phyloP scores from a whole-genome alignment of 1,284 basidiomycete species.

The Trametes polyzona region DNA sequence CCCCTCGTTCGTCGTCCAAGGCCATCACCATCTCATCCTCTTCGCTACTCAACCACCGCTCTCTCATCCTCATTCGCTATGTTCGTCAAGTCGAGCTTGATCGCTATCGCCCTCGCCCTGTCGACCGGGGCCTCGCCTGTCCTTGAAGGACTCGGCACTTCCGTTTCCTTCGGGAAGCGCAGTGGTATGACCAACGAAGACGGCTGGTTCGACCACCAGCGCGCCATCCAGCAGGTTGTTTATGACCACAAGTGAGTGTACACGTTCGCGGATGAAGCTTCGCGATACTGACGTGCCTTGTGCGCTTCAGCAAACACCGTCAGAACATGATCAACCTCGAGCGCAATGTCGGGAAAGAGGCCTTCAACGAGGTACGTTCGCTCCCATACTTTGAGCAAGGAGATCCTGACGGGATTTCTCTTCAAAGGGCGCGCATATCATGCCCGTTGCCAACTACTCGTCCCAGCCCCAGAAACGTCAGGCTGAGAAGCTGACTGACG shows the following conservation, averaged over 20 bases:
- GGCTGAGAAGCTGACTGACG: conserved; percentile 32
- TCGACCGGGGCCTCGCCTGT: conserved; percentile 32
- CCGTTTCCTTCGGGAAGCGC: conserved; percentile 30
- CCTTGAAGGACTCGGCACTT: conserved; percentile 23
- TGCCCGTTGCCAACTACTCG: background rate
- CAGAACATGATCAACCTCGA: conserved; percentile 28
- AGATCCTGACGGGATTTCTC: background rate
- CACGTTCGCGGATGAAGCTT: background rate
- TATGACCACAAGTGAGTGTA: conserved; percentile 31
- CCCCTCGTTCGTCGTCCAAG: too few species aligned
- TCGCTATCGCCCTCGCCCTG: conserved; percentile 32
- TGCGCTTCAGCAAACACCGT: conserved; percentile 22
- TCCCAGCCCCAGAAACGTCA: conserved; percentile 12
- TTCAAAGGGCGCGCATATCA: background rate
- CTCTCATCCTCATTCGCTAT: conserved; percentile 21
- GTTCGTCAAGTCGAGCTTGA: conserved; percentile 33
- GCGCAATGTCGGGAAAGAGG: conserved; percentile 24
- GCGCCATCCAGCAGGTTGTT: conserved; percentile 28
- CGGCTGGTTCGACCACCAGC: conserved; percentile 33
- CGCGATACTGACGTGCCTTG: background rate
- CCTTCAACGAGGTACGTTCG: conserved; percentile 9
- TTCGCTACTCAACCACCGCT: too few species aligned
- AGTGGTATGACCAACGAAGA: conserved; percentile 27
- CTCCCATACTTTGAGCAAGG: background rate
- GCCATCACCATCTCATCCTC: too few species aligned